phyloP scores from a whole-genome alignment of 345 rosid genomes.

The Arabidopsis thaliana region DNA sequence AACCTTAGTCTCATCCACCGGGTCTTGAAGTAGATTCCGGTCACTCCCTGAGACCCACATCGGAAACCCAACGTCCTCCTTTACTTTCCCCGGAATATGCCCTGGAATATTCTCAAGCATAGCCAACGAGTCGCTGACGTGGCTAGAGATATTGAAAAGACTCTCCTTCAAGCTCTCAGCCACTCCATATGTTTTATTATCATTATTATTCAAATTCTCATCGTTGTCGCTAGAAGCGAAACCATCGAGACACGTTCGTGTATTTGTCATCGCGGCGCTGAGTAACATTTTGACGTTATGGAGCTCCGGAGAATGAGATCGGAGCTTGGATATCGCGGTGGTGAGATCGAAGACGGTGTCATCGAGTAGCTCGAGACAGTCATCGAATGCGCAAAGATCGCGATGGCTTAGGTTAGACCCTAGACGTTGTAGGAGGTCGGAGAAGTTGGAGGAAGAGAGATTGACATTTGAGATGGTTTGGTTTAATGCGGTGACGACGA shows the following conservation, averaged over 20 bases:
- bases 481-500: slow-evolving; percentile 61
- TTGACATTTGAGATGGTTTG: slow-evolving; percentile 56
- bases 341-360: slow-evolving; percentile 56
- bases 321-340: slow-evolving; percentile 55
- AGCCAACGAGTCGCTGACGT: slow-evolving; percentile 70
- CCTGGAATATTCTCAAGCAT: slow-evolving; percentile 54
- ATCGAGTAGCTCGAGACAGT: slow-evolving; percentile 71
- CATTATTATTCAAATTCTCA: neutral
- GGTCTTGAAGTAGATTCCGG: slow-evolving; percentile 53
- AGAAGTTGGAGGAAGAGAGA: slow-evolving; percentile 57
- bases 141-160: slow-evolving; percentile 59
- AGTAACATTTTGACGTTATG: slow-evolving; percentile 40
- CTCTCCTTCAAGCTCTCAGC: slow-evolving; percentile 53
- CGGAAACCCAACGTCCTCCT: slow-evolving; percentile 63
- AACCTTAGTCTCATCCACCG: slow-evolving; percentile 45
- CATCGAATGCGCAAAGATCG: slow-evolving; percentile 59
- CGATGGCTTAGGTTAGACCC: slow-evolving; percentile 39
- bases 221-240: slow-evolving; percentile 54
- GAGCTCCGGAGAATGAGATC: neutral
- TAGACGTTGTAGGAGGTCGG: slow-evolving; percentile 41
- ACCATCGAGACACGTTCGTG: slow-evolving; percentile 90
- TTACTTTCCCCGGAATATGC: slow-evolving; percentile 61
- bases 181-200: slow-evolving; percentile 35
- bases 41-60: slow-evolving; percentile 60
- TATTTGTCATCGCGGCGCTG: slow-evolving; percentile 83